phyloP scores from a whole-genome alignment of 2,329 filamentous ascomycete species.

The Fusarium luffae region DNA sequence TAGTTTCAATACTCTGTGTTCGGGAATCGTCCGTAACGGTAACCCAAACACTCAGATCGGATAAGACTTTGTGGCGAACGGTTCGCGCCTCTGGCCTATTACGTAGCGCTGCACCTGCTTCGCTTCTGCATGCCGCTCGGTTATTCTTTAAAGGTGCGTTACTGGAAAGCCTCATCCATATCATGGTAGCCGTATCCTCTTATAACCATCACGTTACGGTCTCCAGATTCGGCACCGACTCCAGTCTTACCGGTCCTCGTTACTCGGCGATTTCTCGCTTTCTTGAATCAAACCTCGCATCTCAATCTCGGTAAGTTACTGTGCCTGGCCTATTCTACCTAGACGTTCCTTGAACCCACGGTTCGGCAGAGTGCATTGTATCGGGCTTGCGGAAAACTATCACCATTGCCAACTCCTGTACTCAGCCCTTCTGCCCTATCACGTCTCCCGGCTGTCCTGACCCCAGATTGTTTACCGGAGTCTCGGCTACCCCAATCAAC shows the following conservation, averaged over 20 bases:
- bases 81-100: conserved; percentile 18
- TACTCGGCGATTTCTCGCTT: conserved; percentile 43
- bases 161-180: conserved; percentile 31
- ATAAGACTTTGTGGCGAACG: conserved; percentile 22
- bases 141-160: conserved; percentile 29
- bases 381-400: conserved; percentile 45
- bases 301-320: conserved; percentile 43
- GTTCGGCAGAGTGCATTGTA: conserved; percentile 35
- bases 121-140: conserved; percentile 31
- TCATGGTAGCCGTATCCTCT: conserved; percentile 12
- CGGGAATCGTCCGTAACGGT: conserved; percentile 42
- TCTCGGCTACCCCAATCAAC: conserved; percentile 19
- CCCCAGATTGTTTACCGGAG: conserved; percentile 11
- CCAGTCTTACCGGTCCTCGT: conserved; percentile 12
- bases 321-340: conserved; percentile 24
- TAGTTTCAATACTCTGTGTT: conserved; percentile 25
- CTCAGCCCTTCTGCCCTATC: conserved; percentile 27
- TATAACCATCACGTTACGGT: conserved; percentile 23
- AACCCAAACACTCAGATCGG: conserved; percentile 27
- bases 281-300: conserved; percentile 17
- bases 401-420: conserved; percentile 11
- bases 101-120: conserved; percentile 12
- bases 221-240: conserved; percentile 26
- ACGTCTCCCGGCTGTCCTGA: conserved; percentile 23
- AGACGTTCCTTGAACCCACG: conserved; percentile 34